Evolutionary conservation across 164 flowering plant species (phyloP), one percentile per base, ranked within the genome.

Genomic region (Stephania cephalantha): DNA sequence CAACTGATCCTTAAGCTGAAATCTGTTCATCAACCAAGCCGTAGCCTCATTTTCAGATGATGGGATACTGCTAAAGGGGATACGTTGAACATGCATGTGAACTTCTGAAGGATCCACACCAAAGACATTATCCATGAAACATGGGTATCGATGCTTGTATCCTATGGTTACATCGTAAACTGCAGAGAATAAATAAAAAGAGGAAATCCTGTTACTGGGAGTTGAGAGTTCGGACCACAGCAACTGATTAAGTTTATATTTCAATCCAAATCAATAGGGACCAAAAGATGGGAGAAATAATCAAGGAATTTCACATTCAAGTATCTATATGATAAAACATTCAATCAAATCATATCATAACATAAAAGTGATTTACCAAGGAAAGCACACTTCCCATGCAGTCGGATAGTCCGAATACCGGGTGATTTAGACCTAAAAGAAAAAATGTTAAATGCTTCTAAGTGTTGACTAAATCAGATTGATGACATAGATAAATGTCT

Each of bases 161-260:
- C 86, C 98, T 65, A 94, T 94, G 64, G 97, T 94, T 30, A 91
- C 75, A 71, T 91, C 97, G 79, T 92, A 94, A 78, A 94, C 98
- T 94, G 90, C 86, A 84, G 70, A 13, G 69, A 5, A 35, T 45
- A 48, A 13, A 79, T 85, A 31, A 76, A 85, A 83, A 50, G 55
- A 50, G 0, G 55, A 50, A 50, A 50, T 48, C 55, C 7, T 50
- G 13, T 10, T 50, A 9, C 9, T 50, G 55, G 55, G 15, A 11
- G 15, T 50, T 7, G 15, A 50, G 4, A 10, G 55, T 10, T 10
- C 15, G 12, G 15, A 50, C 55, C 55, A 48, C 9, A 48, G 6
- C 50, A 48, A 48, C 2, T 8, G 13, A 48, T 12, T 10, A 50
- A 50, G 9, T 50, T 3, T 10, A 50, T 0, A 50, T 50, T 11